Conservation (phyloP, 768 basidiomycete species). For the Vararia minispora region DNA sequence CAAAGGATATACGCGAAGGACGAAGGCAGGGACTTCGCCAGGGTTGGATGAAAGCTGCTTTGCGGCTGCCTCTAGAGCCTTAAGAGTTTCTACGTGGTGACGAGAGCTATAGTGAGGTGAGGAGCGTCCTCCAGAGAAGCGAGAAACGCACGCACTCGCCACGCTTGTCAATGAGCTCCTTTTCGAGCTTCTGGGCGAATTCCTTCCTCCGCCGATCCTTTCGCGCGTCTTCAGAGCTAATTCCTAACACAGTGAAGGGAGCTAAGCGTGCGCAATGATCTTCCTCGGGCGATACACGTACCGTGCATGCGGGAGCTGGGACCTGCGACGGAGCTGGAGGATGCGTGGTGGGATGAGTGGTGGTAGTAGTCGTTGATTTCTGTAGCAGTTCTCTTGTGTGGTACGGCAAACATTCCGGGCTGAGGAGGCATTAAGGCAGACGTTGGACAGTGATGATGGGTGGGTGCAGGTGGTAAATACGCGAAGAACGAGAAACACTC, state of each 20-base stretch:
- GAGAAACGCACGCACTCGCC: conserved; percentile 47
- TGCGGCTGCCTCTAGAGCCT: conserved; percentile 44
- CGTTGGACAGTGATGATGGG: no score
- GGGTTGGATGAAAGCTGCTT: conserved; percentile 60
- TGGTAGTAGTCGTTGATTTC: conserved; percentile 26
- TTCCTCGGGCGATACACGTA: conserved; percentile 1
- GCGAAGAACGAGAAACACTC: no score
- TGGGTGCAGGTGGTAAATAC: no score
- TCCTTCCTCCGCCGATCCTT: conserved; percentile 64
- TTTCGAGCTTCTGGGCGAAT: conserved; percentile 55
- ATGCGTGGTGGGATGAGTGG: conserved; percentile 28
- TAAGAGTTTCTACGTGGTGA: conserved; percentile 52
- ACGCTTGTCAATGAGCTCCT: conserved; percentile 62
- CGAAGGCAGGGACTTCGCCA: conserved; percentile 52
- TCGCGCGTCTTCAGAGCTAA: conserved; percentile 31
- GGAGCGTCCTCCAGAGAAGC: conserved; percentile 4
- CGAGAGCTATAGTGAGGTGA: conserved; percentile 31
- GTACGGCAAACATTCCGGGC: conserved; percentile 54
- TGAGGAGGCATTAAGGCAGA: conserved; percentile 75
- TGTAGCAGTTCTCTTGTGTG: conserved; percentile 23
- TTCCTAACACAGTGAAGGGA: conserved; percentile 8
- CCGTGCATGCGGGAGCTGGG: conserved; percentile 6
- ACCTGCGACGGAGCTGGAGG: conserved; percentile 28
- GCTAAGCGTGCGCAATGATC: conserved; percentile 1
- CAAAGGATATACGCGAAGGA: conserved; percentile 59